A percentile compares a stretch with the other conserved stretches of the same genome.
Evolutionary conservation across 768 basidiomycete species (phyloP).

Genomic region (Mycena sanguinolenta): DNA sequence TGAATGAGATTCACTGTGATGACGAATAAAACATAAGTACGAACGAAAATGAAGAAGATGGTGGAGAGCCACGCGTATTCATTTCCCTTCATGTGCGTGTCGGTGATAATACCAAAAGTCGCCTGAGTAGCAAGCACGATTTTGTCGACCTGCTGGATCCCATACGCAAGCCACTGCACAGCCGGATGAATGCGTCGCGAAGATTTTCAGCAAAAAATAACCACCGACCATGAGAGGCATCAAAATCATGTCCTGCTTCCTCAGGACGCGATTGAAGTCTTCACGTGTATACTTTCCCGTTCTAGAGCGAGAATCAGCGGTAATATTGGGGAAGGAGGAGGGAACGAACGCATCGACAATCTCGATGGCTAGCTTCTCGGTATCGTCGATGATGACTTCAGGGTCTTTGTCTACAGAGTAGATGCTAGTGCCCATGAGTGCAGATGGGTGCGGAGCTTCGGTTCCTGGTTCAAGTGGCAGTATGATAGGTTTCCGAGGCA

Average conservation of each 20-base stretch:
- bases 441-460: not conserved
- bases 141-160: constrained; percentile 16
- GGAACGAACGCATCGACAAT: constrained; percentile 6
- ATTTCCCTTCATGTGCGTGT: constrained; percentile 15
- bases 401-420: not conserved
- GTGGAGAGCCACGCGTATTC: constrained; percentile 3
- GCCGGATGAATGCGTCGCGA: not conserved
- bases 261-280: constrained; percentile 12
- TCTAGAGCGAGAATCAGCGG: not conserved
- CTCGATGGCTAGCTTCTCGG: not conserved
- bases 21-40: not conserved
- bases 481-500: not conserved
- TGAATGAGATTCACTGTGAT: not conserved
- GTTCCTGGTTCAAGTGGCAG: not conserved
- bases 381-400: not conserved
- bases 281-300: not conserved
- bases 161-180: constrained; percentile 2
- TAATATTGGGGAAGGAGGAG: not conserved
- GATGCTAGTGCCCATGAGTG: constrained; percentile 1
- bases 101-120: constrained; percentile 5
- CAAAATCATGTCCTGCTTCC: constrained; percentile 11
- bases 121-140: constrained; percentile 9
- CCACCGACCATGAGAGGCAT: constrained; percentile 9
- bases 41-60: constrained; percentile 6
- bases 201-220: not conserved